phyloP scores from a whole-genome alignment of 306 rosid genomes.

The Ziziphus jujuba region DNA sequence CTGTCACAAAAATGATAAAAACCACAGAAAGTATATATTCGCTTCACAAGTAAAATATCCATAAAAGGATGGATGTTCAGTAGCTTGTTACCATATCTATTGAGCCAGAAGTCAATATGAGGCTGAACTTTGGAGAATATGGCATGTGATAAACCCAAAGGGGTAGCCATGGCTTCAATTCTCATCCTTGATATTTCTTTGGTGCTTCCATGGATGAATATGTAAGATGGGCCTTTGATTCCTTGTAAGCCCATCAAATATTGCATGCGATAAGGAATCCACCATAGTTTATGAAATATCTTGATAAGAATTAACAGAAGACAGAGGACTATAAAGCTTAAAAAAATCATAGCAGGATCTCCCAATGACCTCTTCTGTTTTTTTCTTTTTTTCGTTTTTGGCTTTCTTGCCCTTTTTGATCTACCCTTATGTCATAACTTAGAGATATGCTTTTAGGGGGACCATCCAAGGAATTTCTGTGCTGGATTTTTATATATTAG shows the following conservation, averaged over 20 bases:
- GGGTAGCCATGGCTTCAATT: not conserved
- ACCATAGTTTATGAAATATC: conserved; percentile 19
- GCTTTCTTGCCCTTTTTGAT: too few relatives aligned
- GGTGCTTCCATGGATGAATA: conserved; percentile 11
- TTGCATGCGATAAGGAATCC: conserved; percentile 17
- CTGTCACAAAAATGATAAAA: not conserved
- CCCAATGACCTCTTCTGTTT: not conserved
- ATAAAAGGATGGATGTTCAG: too few relatives aligned
- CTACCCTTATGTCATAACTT: too few relatives aligned
- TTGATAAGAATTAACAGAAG: not conserved
- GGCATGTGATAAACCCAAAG: conserved; percentile 16
- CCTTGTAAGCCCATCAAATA: conserved; percentile 9
- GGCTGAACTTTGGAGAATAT: conserved; percentile 17
- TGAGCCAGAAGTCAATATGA: conserved; percentile 21
- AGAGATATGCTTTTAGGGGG: too few relatives aligned
- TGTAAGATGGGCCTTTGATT: conserved; percentile 33
- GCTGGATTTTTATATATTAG: too few relatives aligned
- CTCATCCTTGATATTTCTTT: conserved; percentile 16
- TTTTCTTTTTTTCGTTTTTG: too few relatives aligned
- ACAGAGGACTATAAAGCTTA: not conserved
- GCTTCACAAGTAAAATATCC: not conserved
- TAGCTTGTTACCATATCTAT: not conserved
- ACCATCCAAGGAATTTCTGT: too few relatives aligned
- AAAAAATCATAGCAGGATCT: not conserved
- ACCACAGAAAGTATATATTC: not conserved